phyloP scores from a whole-genome alignment of 768 basidiomycete genomes.

The Russula abietina region DNA sequence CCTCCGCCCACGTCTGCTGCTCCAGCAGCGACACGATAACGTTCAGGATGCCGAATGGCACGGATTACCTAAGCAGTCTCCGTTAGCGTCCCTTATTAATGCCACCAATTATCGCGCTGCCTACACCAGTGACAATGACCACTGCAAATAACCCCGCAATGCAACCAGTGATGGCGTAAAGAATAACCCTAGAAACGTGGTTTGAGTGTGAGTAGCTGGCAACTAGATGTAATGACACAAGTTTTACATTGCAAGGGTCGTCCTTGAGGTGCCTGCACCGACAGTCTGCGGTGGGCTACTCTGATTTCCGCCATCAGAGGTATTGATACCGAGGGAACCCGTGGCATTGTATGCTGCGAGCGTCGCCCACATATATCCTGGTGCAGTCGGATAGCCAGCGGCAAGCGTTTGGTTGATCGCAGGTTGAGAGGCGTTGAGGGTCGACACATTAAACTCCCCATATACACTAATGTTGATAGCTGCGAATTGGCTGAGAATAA shows the following conservation, averaged over 20 bases:
- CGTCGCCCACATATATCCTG: conserved; percentile 66
- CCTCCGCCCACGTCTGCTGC: conserved; percentile 42
- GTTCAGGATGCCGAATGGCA: conserved; percentile 82
- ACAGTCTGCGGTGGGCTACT: conserved; percentile 16
- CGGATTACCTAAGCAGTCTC: conserved; percentile 53
- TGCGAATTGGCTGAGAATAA: conserved; percentile 54
- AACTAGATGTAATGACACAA: neutral
- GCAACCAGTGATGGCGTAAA: conserved; percentile 85
- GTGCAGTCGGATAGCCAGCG: conserved; percentile 38
- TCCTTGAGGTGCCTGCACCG: conserved; percentile 14
- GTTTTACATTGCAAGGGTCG: conserved; percentile 64
- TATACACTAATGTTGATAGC: conserved; percentile 47
- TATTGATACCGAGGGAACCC: conserved; percentile 28
- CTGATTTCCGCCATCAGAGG: conserved; percentile 25
- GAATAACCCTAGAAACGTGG: conserved; percentile 53
- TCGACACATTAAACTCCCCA: conserved; percentile 51
- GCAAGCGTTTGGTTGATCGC: conserved; percentile 41
- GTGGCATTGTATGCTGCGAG: conserved; percentile 62
- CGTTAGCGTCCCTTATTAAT: neutral
- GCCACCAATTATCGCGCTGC: conserved; percentile 26
- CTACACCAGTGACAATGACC: conserved; percentile 79
- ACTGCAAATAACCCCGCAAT: conserved; percentile 80
- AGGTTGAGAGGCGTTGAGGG: conserved; percentile 49
- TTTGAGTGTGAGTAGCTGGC: conserved; percentile 7
- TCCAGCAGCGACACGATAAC: conserved; percentile 55